Evolutionary conservation across 1,284 basidiomycete species (phyloP), one percentile per base, ranked within the genome.

Genomic region (Tilletia walkeri): DNA sequence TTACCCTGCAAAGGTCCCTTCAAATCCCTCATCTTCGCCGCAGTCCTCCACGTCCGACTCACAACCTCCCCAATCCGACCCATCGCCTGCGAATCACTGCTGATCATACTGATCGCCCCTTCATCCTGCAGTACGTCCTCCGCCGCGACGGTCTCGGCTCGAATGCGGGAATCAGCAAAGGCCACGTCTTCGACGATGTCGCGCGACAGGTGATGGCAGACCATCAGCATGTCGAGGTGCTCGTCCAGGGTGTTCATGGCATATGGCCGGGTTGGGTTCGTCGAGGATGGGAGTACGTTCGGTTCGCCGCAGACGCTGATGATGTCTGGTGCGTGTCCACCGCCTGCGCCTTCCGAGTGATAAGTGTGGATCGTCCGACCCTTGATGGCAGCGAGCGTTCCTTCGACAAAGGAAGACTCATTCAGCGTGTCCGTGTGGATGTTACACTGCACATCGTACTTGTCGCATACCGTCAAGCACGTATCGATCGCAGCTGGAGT

Each of bases 191-290:
- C 95, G 0, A 90, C 89, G 49, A 84, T 84, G 54, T 78, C 77
- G 48, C 76, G 76, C n/a, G 72, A 74, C 39, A 84, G 73, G 49
- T 84, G 84, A 45, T 84, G 82, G 68, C 85, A 84, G 20, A 94
- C 92, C 93, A 98, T 97, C 48, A 97, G 87, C 95, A 97, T 97
- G 81, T 99, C 96, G 34, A 97, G 88, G 85, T 99, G 95, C 84
- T 99, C 96, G 78, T 98, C 95, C 3, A 99, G 86, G 0, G 96
- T 99, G 83, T 99, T 99, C 53, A 87, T 87, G 3, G 93, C 89
- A 82, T 90, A 99, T 0, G 96, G 96, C 54, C 95, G 87, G 0
- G 96, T 99, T 2, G 96, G 96, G 82, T 96, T 99, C 3, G 96
- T 99, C 4, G 95, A 98, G 7, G 92, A 94, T 0, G 96, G 96